A percentile compares a stretch with the other conserved stretches of the same genome.
Evolutionary conservation across 352 stramenopile species (phyloP).

Genomic region (Pythium volutum): DNA sequence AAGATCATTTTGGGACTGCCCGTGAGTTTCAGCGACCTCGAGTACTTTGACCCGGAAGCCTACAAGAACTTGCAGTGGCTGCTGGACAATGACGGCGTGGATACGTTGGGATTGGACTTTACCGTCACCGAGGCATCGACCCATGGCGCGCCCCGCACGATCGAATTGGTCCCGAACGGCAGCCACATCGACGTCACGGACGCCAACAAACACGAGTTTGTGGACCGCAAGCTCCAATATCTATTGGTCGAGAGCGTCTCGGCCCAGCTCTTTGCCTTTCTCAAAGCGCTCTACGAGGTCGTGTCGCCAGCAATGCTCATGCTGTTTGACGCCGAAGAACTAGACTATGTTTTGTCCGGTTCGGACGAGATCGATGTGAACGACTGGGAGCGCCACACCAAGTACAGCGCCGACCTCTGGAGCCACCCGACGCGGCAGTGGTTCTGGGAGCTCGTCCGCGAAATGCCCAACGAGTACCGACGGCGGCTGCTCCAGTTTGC

Average conservation of each 20-base stretch:
- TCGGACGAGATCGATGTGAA: conserved; percentile 94
- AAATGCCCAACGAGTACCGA: conserved; percentile 78
- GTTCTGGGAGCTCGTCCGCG: conserved; percentile 97
- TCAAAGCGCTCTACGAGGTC: conserved; percentile 95
- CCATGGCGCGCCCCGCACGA: conserved; percentile 24
- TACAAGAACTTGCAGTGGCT: conserved; percentile 35
- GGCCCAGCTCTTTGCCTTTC: conserved; percentile 51
- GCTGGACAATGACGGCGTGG: conserved; percentile 21
- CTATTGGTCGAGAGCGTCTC: conserved; percentile 54
- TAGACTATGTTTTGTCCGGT: conserved; percentile 96
- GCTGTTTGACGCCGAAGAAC: conserved; percentile 96
- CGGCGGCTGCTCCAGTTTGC: conserved; percentile 75
- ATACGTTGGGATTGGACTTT: conserved; percentile 48
- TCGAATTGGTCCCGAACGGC: conserved; percentile 36
- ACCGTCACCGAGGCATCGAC: conserved; percentile 37
- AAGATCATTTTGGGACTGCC: conserved; percentile 92
- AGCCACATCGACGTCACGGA: conserved; percentile 87
- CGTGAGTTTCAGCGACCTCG: conserved; percentile 87
- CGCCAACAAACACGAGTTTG: conserved; percentile 92
- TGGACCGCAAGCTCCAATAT: conserved; percentile 77
- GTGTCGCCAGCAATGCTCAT: conserved; percentile 93
- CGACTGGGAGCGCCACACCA: conserved; percentile 93
- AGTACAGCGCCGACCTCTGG: conserved; percentile 46
- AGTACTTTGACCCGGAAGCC: conserved; percentile 39
- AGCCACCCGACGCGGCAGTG: conserved; percentile 48